These are phyloP conservation scores for Isatis tinctoria DNA, from an alignment of 345 rosid genomes.

Conservation along the genomic window DNA sequence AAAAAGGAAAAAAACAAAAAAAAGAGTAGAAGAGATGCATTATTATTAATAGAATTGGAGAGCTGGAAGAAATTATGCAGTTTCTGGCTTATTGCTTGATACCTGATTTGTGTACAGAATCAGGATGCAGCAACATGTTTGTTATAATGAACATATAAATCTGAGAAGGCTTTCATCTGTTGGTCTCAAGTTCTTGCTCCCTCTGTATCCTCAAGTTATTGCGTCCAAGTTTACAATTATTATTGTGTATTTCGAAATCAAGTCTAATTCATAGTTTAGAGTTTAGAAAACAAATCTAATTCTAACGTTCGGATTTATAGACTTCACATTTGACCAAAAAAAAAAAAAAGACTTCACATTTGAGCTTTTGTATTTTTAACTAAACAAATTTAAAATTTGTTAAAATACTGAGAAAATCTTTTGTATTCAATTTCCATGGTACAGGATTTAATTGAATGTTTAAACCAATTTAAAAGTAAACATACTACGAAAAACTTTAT, in stretches of 20 bases:
- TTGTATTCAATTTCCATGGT: not conserved
- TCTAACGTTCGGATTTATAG: not conserved
- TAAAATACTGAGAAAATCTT: not conserved
- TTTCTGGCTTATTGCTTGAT: conserved; percentile 9
- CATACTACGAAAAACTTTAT: not conserved
- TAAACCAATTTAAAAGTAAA: not conserved
- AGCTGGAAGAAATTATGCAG: conserved; percentile 2
- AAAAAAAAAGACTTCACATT: no score
- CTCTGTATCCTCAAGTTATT: not conserved
- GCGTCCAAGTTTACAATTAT: not conserved
- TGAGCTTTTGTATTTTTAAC: not conserved
- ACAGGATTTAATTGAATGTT: not conserved
- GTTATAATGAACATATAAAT: conserved; percentile 11
- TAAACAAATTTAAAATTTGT: not conserved
- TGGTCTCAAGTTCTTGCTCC: not conserved
- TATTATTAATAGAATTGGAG: conserved; percentile 1
- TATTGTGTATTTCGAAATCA: not conserved
- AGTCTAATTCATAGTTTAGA: no score
- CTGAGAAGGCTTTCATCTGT: not conserved
- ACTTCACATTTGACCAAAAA: no score
- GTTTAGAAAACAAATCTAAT: not conserved
- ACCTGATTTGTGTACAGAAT: conserved; percentile 13
- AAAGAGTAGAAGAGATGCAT: conserved; percentile 19
- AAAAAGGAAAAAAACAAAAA: not conserved
- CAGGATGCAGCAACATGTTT: conserved; percentile 16